phyloP scores from a whole-genome alignment of 345 rosid genomes.

The Erucastrum elatum region DNA sequence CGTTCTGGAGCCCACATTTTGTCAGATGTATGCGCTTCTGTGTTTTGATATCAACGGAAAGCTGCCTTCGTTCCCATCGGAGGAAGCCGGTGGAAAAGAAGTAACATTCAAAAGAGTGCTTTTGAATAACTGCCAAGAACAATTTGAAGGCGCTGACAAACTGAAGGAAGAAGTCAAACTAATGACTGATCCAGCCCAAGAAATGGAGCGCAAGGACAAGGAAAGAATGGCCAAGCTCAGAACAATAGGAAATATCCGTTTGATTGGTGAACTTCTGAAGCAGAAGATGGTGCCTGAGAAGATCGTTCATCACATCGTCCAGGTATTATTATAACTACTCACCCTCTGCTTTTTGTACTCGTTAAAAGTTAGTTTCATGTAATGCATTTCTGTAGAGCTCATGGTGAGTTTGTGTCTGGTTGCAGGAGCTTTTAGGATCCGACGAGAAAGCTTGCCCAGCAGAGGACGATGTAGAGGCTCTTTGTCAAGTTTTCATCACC shows the following conservation, averaged over 20 bases:
- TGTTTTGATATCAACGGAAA: slow-evolving; percentile 77
- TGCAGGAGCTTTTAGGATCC: slow-evolving; percentile 81
- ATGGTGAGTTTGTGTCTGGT: neutral
- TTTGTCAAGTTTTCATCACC: slow-evolving; percentile 79
- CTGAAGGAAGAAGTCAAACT: slow-evolving; percentile 73
- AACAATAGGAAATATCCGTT: slow-evolving; percentile 84
- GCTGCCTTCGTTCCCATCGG: slow-evolving; percentile 86
- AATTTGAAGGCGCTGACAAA: slow-evolving; percentile 85
- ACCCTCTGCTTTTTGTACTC: neutral
- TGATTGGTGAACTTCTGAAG: slow-evolving; percentile 95
- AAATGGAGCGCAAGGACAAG: slow-evolving; percentile 79
- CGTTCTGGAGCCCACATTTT: slow-evolving; percentile 88
- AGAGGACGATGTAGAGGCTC: slow-evolving; percentile 91
- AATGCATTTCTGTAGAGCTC: slow-evolving; percentile 13
- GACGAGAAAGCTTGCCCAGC: slow-evolving; percentile 68
- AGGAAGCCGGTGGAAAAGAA: slow-evolving; percentile 82
- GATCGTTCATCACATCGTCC: slow-evolving; percentile 90
- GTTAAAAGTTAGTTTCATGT: neutral
- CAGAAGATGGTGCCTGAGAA: slow-evolving; percentile 93
- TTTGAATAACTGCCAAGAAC: slow-evolving; percentile 86
- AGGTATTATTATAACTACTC: slow-evolving; percentile 43
- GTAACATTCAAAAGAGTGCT: slow-evolving; percentile 85
- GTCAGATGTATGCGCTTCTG: slow-evolving; percentile 89
- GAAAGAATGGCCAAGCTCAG: slow-evolving; percentile 80
- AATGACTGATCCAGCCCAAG: slow-evolving; percentile 80